phyloP scores from a whole-genome alignment of 331 rosid species.

The Pyracantha coccinea region DNA sequence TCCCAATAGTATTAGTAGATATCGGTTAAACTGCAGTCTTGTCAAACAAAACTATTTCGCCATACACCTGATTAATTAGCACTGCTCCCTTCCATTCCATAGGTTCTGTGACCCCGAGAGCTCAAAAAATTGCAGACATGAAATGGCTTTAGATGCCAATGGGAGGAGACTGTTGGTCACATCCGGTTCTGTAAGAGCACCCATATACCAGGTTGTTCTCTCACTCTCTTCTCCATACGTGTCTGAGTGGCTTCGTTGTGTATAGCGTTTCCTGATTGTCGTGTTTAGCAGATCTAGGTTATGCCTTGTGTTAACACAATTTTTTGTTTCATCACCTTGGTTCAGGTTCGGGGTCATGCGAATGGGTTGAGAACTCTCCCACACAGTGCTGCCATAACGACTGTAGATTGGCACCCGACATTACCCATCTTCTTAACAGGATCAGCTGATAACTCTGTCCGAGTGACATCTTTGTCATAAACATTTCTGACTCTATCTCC shows the following conservation, averaged over 20 bases:
- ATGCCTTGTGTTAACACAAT: background rate
- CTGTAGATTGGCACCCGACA: slow-evolving; percentile 55
- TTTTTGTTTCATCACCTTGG: background rate
- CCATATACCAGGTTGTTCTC: slow-evolving; percentile 75
- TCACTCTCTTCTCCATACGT: background rate
- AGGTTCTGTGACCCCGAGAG: slow-evolving; percentile 60
- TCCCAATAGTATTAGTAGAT: background rate
- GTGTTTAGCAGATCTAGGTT: background rate
- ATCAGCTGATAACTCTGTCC: slow-evolving; percentile 43
- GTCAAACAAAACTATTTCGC: background rate
- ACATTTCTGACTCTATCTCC: background rate
- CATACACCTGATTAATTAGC: background rate
- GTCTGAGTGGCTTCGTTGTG: background rate
- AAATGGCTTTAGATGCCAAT: slow-evolving; percentile 85
- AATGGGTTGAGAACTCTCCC: slow-evolving; percentile 43
- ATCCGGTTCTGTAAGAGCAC: slow-evolving; percentile 71
- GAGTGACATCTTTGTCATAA: slow-evolving; percentile 24
- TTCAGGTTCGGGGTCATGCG: slow-evolving; percentile 31
- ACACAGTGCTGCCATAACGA: slow-evolving; percentile 42
- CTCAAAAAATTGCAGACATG: slow-evolving; percentile 59
- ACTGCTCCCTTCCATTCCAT: background rate
- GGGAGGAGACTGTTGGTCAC: slow-evolving; percentile 82
- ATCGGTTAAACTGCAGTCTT: background rate
- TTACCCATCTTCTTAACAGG: slow-evolving; percentile 42
- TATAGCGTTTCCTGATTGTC: background rate